Conservation (phyloP, 2,329 filamentous ascomycete genomes). For the Chrysoporthe austroafricana region DNA sequence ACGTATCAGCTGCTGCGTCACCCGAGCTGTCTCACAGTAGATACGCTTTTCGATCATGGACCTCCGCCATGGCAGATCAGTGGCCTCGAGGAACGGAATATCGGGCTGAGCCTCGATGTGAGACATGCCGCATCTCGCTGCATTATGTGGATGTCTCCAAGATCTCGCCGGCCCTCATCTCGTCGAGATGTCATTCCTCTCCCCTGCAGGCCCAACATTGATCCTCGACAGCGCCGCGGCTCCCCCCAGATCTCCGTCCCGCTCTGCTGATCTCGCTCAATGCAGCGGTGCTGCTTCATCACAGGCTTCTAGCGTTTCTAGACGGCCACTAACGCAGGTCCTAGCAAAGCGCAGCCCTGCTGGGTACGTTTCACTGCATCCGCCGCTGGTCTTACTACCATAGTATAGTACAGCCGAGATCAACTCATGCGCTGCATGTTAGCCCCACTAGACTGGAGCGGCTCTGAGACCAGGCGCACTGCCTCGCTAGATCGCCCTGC, state of each 20-base stretch:
- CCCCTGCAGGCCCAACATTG: too few species aligned
- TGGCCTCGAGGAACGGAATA: too few species aligned
- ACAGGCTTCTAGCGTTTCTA: constrained; percentile 23
- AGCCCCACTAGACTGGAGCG: neutral
- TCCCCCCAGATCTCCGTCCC: neutral
- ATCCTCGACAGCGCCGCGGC: neutral
- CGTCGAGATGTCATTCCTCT: too few species aligned
- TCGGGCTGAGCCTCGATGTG: too few species aligned
- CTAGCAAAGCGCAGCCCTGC: neutral
- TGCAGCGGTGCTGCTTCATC: neutral
- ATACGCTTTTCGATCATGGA: too few species aligned
- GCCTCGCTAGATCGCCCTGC: too few species aligned
- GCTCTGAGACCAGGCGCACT: too few species aligned
- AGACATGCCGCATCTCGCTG: too few species aligned
- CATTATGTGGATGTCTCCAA: too few species aligned
- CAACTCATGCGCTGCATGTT: neutral
- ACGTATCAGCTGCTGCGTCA: neutral
- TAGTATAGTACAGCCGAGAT: neutral
- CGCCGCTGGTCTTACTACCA: neutral
- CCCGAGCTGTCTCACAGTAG: neutral
- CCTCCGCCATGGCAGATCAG: too few species aligned
- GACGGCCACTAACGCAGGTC: constrained; percentile 3
- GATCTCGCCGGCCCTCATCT: too few species aligned
- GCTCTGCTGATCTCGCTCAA: neutral
- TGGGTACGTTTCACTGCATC: neutral